Percentiles rank a stretch among this genome's conserved stretches.
Conservation (phyloP, 2,329 filamentous ascomycete species). For the Pestalotiopsis sp. region DNA sequence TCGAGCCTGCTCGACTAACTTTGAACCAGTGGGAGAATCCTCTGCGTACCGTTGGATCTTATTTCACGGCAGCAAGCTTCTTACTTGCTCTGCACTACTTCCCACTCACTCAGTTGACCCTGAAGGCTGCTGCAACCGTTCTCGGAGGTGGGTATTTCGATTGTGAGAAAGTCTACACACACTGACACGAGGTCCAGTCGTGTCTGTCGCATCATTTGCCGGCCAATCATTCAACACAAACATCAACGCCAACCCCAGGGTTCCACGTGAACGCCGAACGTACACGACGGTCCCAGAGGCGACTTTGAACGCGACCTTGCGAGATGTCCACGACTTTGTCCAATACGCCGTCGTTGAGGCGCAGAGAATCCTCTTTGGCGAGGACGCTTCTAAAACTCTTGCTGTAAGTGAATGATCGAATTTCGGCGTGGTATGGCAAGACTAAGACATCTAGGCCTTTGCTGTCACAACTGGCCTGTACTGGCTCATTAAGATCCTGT, state of each 20-base stretch:
- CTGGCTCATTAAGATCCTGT: constrained; percentile 7
- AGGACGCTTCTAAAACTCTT: constrained; percentile 3
- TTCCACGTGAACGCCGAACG: background rate
- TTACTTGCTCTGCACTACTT: constrained; percentile 1
- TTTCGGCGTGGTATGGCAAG: background rate
- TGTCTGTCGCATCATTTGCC: constrained; percentile 4
- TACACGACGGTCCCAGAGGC: constrained; percentile 3
- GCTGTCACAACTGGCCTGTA: background rate
- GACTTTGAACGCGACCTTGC: constrained; percentile 7
- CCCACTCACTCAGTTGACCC: background rate
- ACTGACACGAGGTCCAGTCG: background rate
- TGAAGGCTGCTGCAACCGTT: background rate
- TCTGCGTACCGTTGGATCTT: constrained; percentile 1
- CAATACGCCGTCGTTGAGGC: constrained; percentile 9
- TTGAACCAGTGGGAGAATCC: constrained; percentile 7
- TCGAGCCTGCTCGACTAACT: background rate
- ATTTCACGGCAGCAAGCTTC: background rate
- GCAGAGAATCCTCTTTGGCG: constrained; percentile 8
- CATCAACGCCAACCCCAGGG: background rate
- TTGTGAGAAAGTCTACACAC: background rate
- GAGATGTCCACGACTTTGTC: constrained; percentile 8
- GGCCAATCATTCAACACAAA: background rate
- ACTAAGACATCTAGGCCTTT: background rate
- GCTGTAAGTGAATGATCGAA: background rate
- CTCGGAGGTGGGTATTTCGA: background rate